A percentile compares a stretch with the other conserved stretches of the same genome.
Evolutionary conservation across 441 rosid species (phyloP).

Genomic region (Erysimum pusillum): DNA sequence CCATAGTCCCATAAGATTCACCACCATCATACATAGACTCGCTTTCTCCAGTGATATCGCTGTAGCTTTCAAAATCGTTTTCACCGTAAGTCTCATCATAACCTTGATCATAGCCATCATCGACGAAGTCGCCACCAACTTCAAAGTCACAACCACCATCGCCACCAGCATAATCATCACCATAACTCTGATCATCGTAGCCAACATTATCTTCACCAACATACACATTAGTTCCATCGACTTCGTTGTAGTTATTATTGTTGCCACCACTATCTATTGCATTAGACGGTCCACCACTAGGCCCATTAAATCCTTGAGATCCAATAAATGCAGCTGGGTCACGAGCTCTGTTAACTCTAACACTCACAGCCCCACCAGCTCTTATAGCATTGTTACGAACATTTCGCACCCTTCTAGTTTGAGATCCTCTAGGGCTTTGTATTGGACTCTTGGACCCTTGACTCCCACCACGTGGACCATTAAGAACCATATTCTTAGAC

Average conservation of each 20-base stretch:
- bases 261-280: slow-evolving; percentile 28
- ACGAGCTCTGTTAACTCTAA: slow-evolving; percentile 28
- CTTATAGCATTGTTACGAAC: slow-evolving; percentile 13
- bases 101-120: slow-evolving; percentile 22
- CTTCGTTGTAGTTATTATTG: slow-evolving; percentile 38
- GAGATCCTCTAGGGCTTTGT: slow-evolving; percentile 21
- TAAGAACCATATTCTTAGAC: slow-evolving; percentile 15
- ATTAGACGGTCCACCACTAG: slow-evolving; percentile 33
- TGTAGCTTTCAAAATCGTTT: slow-evolving; percentile 34
- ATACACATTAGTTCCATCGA: slow-evolving; percentile 9
- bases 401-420: slow-evolving; percentile 23
- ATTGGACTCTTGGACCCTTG: slow-evolving; percentile 24
- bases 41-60: slow-evolving; percentile 25
- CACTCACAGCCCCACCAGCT: not conserved
- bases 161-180: slow-evolving; percentile 17
- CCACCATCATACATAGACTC: slow-evolving; percentile 40
- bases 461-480: not conserved
- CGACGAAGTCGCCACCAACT: slow-evolving; percentile 5
- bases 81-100: slow-evolving; percentile 37
- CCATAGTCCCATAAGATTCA: slow-evolving; percentile 29
- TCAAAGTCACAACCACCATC: slow-evolving; percentile 29
- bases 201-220: slow-evolving; percentile 22
- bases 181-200: slow-evolving; percentile 25
- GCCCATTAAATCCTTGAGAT: slow-evolving; percentile 33
- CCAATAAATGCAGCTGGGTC: slow-evolving; percentile 1